Percentiles rank a stretch among this genome's conserved stretches.
These are phyloP conservation scores for Amauroascus verrucosus DNA, from an alignment of 2,329 filamentous ascomycete genomes.

Conservation along the genomic window DNA sequence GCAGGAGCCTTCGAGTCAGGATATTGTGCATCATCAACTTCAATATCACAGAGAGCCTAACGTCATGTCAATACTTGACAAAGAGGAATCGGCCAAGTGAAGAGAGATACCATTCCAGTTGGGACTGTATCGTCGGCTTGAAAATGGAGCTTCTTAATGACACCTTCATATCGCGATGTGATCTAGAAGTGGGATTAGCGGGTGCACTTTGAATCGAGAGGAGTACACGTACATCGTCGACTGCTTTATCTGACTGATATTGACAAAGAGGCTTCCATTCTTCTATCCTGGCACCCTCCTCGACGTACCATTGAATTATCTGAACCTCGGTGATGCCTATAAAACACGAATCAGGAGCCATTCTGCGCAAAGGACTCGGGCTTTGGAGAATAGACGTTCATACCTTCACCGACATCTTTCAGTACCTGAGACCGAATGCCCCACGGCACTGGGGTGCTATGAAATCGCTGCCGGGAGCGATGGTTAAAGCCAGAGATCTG, in stretches of 20 bases:
- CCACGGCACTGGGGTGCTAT: conserved; percentile 27
- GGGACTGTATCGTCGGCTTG: conserved; percentile 93
- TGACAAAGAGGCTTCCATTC: conserved; percentile 97
- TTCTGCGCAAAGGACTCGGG: not conserved
- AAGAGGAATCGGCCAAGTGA: not conserved
- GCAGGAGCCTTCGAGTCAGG: conserved; percentile 42
- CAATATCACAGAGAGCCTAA: conserved; percentile 83
- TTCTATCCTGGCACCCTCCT: conserved; percentile 88
- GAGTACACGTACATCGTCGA: conserved; percentile 42
- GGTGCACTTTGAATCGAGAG: not conserved
- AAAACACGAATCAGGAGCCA: not conserved
- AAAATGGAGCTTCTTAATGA: conserved; percentile 93
- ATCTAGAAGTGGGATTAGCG: conserved; percentile 53
- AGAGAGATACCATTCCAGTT: conserved; percentile 56
- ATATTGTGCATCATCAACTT: conserved; percentile 69
- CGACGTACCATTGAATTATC: conserved; percentile 98
- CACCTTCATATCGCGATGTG: conserved; percentile 86
- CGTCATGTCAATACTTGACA: conserved; percentile 12
- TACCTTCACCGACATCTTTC: conserved; percentile 38
- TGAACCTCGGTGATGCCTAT: conserved; percentile 94
- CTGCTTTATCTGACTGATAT: conserved; percentile 94
- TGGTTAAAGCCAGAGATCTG: conserved; percentile 6
- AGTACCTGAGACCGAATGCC: conserved; percentile 33
- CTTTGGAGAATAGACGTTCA: conserved; percentile 4
- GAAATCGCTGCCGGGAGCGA: conserved; percentile 27